Conservation (phyloP, 805 yeast species). For the Geotrichum ghanense region DNA sequence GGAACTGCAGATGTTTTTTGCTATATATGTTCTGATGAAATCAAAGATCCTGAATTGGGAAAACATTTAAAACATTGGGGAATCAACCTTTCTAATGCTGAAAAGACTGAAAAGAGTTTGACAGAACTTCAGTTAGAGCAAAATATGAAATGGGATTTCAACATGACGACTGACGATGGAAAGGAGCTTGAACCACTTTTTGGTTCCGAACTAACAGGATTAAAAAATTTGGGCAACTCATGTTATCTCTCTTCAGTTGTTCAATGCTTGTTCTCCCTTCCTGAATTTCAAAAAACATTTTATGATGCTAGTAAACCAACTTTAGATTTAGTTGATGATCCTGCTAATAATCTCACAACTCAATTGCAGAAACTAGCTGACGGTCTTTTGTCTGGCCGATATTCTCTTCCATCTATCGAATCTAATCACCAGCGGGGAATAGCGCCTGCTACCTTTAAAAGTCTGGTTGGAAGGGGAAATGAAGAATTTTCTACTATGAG, state of each 20-base stretch:
- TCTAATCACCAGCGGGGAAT: constrained; percentile 59
- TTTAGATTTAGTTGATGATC: constrained; percentile 31
- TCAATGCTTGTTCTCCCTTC: constrained; percentile 50
- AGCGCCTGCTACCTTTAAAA: constrained; percentile 64
- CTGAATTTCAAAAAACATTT: constrained; percentile 23
- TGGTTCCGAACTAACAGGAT: constrained; percentile 74
- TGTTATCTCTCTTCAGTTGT: constrained; percentile 79
- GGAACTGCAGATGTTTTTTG: constrained; percentile 78
- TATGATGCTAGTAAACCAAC: constrained; percentile 15
- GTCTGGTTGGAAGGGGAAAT: constrained; percentile 65
- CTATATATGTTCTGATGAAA: constrained; percentile 81
- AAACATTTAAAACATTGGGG: constrained; percentile 46
- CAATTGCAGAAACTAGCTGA: constrained; percentile 73
- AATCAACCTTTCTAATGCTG: constrained; percentile 43
- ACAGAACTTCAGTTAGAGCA: constrained; percentile 89
- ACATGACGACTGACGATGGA: constrained; percentile 64
- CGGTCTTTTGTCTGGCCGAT: constrained; percentile 66
- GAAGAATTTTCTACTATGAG: constrained; percentile 73
- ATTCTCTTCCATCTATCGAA: constrained; percentile 39
- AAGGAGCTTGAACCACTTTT: constrained; percentile 48
- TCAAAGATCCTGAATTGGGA: constrained; percentile 52
- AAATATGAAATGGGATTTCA: constrained; percentile 87
- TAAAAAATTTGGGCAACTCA: constrained; percentile 84
- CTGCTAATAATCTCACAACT: constrained; percentile 53
- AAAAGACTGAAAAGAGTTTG: constrained; percentile 72